Evolutionary conservation across 768 basidiomycete genomes (phyloP), one percentile per base, ranked within the genome.

Genomic region (Mycena rebaudengoi): DNA sequence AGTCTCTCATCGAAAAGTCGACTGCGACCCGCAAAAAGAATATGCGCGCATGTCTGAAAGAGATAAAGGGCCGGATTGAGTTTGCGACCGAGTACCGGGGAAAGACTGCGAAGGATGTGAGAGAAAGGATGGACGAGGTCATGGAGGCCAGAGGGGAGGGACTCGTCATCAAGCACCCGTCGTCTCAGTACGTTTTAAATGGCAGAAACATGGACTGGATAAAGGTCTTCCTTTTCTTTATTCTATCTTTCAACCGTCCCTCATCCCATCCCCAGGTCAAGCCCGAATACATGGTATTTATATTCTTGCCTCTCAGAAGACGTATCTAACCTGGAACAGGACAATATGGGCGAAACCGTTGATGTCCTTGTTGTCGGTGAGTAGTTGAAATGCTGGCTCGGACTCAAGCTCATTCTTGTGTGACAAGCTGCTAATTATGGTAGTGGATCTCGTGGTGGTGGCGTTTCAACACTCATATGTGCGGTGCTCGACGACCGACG

Each of bases 131-230:
- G 88, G 90, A 96, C 51, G 85, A 90, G 55, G 82, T 99, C 52
- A 90, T 99, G 85, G 90, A 87, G 28, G 76, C 82, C 20, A 88
- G 94, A 56, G 98, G 98, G 4, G 98, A 99, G 75, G 98, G 98
- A 0, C 79, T 99, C 13, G 91, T 99, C 8, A 85, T 99, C 62
- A 99, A 99, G 75, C 91, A 95, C 68, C 90, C 90, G 0, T 78
- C 85, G 23, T 87, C 91, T 0, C 84, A 89, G 64, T 99, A 99
- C 75, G 82, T 88, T 13, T 79, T 98, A 41, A 96, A 96, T 69
- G 95, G 93, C 1, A 83, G 98, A 61, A 94, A 92, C 69, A 86
- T 88, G 74, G 91, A 94, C 69, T 99, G 98, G 97, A 88, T 97
- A 71, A 99, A 99, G 80, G 91, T 90, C 67, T 44, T n/a, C n/a